A percentile compares a stretch with the other conserved stretches of the same genome.
These are phyloP conservation scores for Puccinia hordei DNA, from an alignment of 1,284 basidiomycete species.

Conservation along the genomic window DNA sequence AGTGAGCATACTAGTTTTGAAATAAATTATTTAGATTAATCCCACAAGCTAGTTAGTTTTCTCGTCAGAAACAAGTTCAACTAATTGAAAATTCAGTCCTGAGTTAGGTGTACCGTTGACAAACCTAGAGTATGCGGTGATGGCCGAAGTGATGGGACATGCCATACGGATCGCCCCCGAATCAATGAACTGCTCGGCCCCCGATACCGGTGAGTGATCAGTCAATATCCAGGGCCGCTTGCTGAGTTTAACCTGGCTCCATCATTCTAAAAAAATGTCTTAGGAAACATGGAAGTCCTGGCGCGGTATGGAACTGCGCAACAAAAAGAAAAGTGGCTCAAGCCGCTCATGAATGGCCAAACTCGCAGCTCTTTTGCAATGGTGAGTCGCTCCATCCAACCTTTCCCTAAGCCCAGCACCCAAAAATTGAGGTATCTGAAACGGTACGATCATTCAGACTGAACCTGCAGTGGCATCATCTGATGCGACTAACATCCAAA, in stretches of 20 bases:
- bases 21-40: neutral
- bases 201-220: conserved; percentile 76
- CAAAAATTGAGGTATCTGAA: neutral
- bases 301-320: conserved; percentile 85
- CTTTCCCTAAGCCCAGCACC: neutral
- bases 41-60: neutral
- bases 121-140: conserved; percentile 95
- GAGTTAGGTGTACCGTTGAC: conserved; percentile 81
- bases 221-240: neutral
- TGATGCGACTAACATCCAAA: conserved; percentile 92
- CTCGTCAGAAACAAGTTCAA: neutral
- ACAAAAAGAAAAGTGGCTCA: conserved; percentile 88
- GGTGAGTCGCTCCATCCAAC: conserved; percentile 67
- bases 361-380: conserved; percentile 91
- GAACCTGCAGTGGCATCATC: conserved; percentile 76
- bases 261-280: conserved; percentile 57
- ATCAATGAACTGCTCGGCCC: conserved; percentile 86
- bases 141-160: conserved; percentile 91
- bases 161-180: conserved; percentile 79
- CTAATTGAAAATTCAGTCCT: conserved; percentile 39
- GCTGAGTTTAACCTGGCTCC: neutral
- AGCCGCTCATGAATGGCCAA: conserved; percentile 84
- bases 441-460: neutral
- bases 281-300: conserved; percentile 71
- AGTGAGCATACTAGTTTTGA: conserved; percentile 64